A percentile compares a stretch with the other conserved stretches of the same genome.
Conservation (phyloP, 2,329 filamentous ascomycete species). For the Claviceps africana region DNA sequence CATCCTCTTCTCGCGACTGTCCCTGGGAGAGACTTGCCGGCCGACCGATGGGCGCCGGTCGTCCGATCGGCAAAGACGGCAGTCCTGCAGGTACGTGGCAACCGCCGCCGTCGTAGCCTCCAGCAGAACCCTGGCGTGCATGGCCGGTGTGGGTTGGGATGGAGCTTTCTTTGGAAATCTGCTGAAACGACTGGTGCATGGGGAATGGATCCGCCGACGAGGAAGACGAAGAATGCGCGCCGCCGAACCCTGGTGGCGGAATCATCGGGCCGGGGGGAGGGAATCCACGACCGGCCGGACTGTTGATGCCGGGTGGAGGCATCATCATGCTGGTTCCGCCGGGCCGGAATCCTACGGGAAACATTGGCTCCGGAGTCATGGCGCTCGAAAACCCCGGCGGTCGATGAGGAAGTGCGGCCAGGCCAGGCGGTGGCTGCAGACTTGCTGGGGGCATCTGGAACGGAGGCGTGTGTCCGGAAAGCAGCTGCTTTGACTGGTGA, state of each 20-base stretch:
- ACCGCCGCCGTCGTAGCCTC: slow-evolving; percentile 49
- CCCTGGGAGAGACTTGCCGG: slow-evolving; percentile 59
- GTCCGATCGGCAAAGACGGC: slow-evolving; percentile 58
- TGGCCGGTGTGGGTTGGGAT: slow-evolving; percentile 26
- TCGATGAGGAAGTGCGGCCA: slow-evolving; percentile 17
- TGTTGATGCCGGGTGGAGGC: slow-evolving; percentile 37
- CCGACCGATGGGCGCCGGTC: slow-evolving; percentile 76
- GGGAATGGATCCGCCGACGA: slow-evolving; percentile 17
- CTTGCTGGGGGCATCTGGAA: slow-evolving; percentile 44
- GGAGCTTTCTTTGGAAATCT: slow-evolving; percentile 17
- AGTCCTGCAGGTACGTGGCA: slow-evolving; percentile 10
- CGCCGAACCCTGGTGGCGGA: slow-evolving; percentile 22
- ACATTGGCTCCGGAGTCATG: slow-evolving; percentile 38
- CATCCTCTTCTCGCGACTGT: slow-evolving; percentile 39
- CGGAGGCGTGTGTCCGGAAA: slow-evolving; percentile 29
- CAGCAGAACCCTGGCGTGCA: slow-evolving; percentile 60
- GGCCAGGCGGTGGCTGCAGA: slow-evolving; percentile 32
- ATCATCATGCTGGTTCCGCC: slow-evolving; percentile 29
- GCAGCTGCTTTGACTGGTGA: not conserved
- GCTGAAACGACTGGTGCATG: slow-evolving; percentile 16
- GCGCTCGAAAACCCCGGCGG: slow-evolving; percentile 42
- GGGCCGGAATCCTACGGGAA: slow-evolving; percentile 32
- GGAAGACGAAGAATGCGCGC: slow-evolving; percentile 11
- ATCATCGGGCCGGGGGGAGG: slow-evolving; percentile 21
- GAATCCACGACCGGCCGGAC: slow-evolving; percentile 29